A percentile compares a stretch with the other conserved stretches of the same genome.
These are phyloP conservation scores for Exophiala oligosperma DNA, from an alignment of 2,329 filamentous ascomycete species.

Conservation along the genomic window DNA sequence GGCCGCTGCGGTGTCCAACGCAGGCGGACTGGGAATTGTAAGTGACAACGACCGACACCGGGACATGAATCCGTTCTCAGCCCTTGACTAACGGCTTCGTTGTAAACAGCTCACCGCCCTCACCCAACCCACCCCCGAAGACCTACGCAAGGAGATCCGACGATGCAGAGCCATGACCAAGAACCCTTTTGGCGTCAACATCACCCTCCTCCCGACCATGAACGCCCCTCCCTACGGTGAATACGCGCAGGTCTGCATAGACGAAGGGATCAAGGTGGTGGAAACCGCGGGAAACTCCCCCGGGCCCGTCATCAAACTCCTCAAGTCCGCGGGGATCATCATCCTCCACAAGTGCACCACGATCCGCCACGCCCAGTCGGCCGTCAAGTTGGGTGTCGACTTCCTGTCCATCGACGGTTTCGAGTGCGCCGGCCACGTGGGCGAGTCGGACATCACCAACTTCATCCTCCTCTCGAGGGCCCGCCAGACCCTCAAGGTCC, in stretches of 20 bases:
- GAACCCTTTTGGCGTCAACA: slow-evolving; percentile 80
- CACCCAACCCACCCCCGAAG: slow-evolving; percentile 89
- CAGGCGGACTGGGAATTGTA: slow-evolving; percentile 53
- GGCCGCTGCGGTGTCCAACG: slow-evolving; percentile 53
- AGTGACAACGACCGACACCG: background rate
- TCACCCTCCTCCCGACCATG: slow-evolving; percentile 87
- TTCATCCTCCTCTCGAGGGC: slow-evolving; percentile 74
- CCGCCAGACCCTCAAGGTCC: slow-evolving; percentile 77
- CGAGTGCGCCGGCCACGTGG: slow-evolving; percentile 78
- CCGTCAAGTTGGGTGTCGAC: slow-evolving; percentile 91
- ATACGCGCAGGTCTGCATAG: slow-evolving; percentile 89
- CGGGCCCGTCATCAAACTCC: slow-evolving; percentile 82
- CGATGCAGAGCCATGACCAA: slow-evolving; percentile 72
- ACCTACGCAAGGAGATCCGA: slow-evolving; percentile 89
- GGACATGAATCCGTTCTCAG: background rate
- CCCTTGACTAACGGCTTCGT: background rate
- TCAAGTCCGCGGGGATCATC: slow-evolving; percentile 76
- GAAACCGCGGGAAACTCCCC: slow-evolving; percentile 91
- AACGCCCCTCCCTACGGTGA: slow-evolving; percentile 88
- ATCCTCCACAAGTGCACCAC: slow-evolving; percentile 98
- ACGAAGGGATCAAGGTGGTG: slow-evolving; percentile 87
- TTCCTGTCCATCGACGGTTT: slow-evolving; percentile 97
- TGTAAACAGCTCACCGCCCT: slow-evolving; percentile 54
- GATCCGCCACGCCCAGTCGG: slow-evolving; percentile 87
- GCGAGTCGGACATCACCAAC: slow-evolving; percentile 55